phyloP scores from a whole-genome alignment of 331 rosid genomes.

The Malus hybrid region DNA sequence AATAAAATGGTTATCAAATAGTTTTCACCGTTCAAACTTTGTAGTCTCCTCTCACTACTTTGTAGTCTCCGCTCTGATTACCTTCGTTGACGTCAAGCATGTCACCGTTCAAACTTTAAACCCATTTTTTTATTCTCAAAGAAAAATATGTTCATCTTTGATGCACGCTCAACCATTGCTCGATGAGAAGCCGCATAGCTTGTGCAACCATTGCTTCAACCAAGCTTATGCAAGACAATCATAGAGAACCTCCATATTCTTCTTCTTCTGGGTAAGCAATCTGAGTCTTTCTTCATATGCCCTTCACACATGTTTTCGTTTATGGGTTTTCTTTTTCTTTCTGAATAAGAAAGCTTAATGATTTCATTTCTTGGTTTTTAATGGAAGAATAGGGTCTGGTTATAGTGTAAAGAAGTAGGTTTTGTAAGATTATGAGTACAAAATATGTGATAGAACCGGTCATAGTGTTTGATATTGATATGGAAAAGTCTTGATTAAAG shows the following conservation, averaged over 20 bases:
- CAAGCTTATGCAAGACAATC: conserved; percentile 8
- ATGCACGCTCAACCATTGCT: not conserved
- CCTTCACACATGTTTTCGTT: not conserved
- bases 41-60: not conserved
- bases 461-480: no score
- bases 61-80: not conserved
- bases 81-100: not conserved
- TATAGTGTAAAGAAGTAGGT: conserved; percentile 15
- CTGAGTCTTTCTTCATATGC: not conserved
- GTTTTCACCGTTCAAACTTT: no score
- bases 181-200: not conserved
- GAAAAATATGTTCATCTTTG: not conserved
- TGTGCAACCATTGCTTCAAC: not conserved
- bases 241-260: not conserved
- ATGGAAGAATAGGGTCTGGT: conserved; percentile 5
- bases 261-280: conserved; percentile 11
- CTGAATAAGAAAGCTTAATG: not conserved
- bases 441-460: no score
- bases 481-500: no score
- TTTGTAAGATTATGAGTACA: no score
- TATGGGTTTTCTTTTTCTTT: not conserved
- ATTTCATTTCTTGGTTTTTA: not conserved
- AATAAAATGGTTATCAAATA: no score
- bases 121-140: not conserved
- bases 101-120: not conserved